Evolutionary conservation across 139 green algal genomes (phyloP).

Genomic region (Chlamydomonas applanata): DNA sequence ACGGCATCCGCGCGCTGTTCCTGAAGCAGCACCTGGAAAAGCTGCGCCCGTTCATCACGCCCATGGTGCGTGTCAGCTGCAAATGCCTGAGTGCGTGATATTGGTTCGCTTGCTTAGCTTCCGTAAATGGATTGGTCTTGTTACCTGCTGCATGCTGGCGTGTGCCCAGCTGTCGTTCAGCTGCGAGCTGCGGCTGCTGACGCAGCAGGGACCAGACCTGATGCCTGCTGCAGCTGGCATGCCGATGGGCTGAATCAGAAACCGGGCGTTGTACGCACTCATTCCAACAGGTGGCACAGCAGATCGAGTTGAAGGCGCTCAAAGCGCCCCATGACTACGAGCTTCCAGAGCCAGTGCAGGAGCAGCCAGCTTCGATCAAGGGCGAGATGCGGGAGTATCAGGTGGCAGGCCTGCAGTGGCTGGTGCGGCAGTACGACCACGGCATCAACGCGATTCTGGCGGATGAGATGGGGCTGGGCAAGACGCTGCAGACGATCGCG

Average conservation of each 20-base stretch:
- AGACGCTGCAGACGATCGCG: constrained; percentile 80
- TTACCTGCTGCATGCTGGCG: too few species aligned
- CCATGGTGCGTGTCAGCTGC: constrained; percentile 14
- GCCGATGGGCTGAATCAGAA: too few species aligned
- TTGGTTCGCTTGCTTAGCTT: too few species aligned
- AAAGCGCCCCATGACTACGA: constrained; percentile 9
- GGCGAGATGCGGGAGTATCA: constrained; percentile 77
- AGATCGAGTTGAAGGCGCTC: constrained; percentile 15
- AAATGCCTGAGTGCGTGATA: not conserved
- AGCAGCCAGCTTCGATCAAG: constrained; percentile 26
- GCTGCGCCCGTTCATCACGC: constrained; percentile 54
- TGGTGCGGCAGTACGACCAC: constrained; percentile 69
- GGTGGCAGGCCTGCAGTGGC: constrained; percentile 83
- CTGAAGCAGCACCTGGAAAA: constrained; percentile 50
- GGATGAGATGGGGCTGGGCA: constrained; percentile 82
- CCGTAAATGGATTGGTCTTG: too few species aligned
- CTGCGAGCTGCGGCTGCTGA: too few species aligned
- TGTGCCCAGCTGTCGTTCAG: too few species aligned
- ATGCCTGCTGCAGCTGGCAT: too few species aligned
- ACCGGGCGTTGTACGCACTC: too few species aligned
- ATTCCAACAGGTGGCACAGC: constrained; percentile 19
- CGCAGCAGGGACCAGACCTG: too few species aligned
- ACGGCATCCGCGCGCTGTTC: constrained; percentile 31
- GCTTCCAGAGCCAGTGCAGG: constrained; percentile 16
- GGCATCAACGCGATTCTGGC: constrained; percentile 91